Evolutionary conservation across 306 rosid species (phyloP), one percentile per base, ranked within the genome.

Genomic region (Myrica gale): DNA sequence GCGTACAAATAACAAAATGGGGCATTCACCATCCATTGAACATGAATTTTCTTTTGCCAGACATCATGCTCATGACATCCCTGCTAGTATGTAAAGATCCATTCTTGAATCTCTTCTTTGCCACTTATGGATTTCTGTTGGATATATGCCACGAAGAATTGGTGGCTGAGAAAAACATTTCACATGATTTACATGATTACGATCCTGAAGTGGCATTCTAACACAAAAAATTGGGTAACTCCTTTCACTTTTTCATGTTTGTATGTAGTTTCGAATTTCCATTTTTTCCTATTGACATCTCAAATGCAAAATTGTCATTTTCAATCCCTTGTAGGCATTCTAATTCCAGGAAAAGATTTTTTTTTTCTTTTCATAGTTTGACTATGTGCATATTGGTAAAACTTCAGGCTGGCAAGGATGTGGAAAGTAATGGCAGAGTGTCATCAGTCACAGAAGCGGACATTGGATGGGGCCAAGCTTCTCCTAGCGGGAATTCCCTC

Each of bases 381-480:
- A 65, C 23, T 3, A 17, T 48, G 10, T 43, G 46, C 7, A 16
- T 37, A 65, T 16, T 65, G 70, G 46, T 42, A 26, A 60, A 75
- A 74, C 69, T 60, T 58, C 89, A 95, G 99, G 87, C 79, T 89
- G 68, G 91, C 91, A 67, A 87, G 88, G 87, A 90, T 95, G 97
- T 95, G 99, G 99, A 95, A 88, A 82, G 96, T 88, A 81, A 95
- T 92, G 97, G 96, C 92, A 68, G 91, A 84, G 86, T 87, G 97
- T 61, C 97, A 95, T 80, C 88, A 83, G 50, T 79, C 84, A 68
- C 99, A 95, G 80, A 90, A 86, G 84, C 85, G 77, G 74, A 88
- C 90, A 46, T 81, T 90, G 60, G 96, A 90, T 16, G 97, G 89
- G 83, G 96, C 96, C 46, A 95, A 88, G 82, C 82, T 85, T 63